Percentiles rank a stretch among this genome's conserved stretches.
These are phyloP conservation scores for Candida glaebosa DNA, from an alignment of 805 yeast species.

Conservation along the genomic window DNA sequence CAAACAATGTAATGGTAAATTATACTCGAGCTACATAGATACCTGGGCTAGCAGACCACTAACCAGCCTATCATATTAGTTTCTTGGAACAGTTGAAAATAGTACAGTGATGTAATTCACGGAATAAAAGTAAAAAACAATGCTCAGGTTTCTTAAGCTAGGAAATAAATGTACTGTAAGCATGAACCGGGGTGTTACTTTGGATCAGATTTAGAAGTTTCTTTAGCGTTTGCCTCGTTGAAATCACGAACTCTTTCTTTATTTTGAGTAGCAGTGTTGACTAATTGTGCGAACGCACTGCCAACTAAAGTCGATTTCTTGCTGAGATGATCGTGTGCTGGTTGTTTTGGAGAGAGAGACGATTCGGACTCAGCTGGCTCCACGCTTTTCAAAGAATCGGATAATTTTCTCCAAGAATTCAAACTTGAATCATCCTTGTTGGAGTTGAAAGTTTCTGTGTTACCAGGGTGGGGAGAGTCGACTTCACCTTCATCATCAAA, in stretches of 20 bases:
- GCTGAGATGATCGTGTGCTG: slow-evolving; percentile 7
- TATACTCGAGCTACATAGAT: no score
- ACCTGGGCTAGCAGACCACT: no score
- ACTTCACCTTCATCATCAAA: slow-evolving; percentile 32
- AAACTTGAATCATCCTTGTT: slow-evolving; percentile 13
- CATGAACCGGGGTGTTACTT: no score
- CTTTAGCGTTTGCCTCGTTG: no score
- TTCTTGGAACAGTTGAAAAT: no score
- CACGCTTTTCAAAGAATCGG: slow-evolving; percentile 19
- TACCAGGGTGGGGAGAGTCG: slow-evolving; percentile 2
- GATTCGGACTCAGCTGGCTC: slow-evolving; percentile 18
- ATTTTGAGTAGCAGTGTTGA: slow-evolving; percentile 61
- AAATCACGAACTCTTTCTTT: slow-evolving; percentile 41
- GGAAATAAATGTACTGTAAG: no score
- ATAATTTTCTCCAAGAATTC: slow-evolving; percentile 26
- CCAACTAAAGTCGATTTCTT: slow-evolving; percentile 41
- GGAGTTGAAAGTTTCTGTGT: slow-evolving; percentile 7
- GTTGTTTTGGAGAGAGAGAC: slow-evolving; percentile 16
- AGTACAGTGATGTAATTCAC: no score
- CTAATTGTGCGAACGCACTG: slow-evolving; percentile 67
- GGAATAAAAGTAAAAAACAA: no score
- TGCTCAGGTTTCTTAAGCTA: no score
- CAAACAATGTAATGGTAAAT: no score
- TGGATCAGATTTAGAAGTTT: no score
- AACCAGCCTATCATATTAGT: no score